phyloP scores from a whole-genome alignment of 345 rosid genomes.

The Gossypium stocksii region DNA sequence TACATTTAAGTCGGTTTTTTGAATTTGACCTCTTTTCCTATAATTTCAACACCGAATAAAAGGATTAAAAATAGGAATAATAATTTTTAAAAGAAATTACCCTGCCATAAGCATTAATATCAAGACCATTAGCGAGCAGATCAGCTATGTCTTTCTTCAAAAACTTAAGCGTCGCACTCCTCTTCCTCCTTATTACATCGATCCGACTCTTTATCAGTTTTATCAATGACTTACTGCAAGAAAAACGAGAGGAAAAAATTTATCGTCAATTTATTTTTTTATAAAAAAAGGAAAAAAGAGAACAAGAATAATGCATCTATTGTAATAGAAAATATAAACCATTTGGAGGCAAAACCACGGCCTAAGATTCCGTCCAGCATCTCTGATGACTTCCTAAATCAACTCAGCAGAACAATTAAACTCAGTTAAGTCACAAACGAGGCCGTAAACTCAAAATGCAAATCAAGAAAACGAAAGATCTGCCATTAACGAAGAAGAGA shows the following conservation, averaged over 20 bases:
- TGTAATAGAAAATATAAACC: constrained; percentile 37
- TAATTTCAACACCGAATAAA: background rate
- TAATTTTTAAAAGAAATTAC: constrained; percentile 25
- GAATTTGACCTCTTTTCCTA: background rate
- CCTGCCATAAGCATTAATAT: constrained; percentile 70
- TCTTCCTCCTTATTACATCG: constrained; percentile 81
- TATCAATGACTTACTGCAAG: constrained; percentile 69
- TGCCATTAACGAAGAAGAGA: constrained; percentile 10
- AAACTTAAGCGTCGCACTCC: constrained; percentile 78
- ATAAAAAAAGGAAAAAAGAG: background rate
- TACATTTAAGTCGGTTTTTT: too few species aligned
- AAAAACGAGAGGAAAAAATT: background rate
- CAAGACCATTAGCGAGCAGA: constrained; percentile 82
- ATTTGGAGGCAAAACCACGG: constrained; percentile 71
- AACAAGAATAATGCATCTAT: background rate
- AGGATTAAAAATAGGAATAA: background rate
- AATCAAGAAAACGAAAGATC: constrained; percentile 16
- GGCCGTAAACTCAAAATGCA: background rate
- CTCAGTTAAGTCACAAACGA: background rate
- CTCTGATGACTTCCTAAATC: constrained; percentile 22
- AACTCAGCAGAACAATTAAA: constrained; percentile 12
- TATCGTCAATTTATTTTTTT: background rate
- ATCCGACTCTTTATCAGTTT: constrained; percentile 74
- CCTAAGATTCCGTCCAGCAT: constrained; percentile 89
- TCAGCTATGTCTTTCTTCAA: constrained; percentile 87